Percentiles rank a stretch among this genome's conserved stretches.
phyloP scores from a whole-genome alignment of 768 basidiomycete species.

The Trametes cinnabarina region DNA sequence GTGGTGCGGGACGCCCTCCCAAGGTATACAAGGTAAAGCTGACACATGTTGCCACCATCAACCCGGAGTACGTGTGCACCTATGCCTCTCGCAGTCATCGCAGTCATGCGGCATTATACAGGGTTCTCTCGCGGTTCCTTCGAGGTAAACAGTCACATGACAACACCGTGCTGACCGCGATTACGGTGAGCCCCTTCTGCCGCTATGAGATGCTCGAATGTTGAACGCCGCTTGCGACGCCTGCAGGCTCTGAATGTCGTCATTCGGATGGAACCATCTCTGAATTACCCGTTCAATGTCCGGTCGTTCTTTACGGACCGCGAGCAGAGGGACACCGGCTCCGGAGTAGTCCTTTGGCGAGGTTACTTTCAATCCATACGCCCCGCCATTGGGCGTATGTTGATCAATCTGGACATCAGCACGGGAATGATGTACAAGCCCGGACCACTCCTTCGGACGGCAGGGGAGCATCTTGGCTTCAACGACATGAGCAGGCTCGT shows the following conservation, averaged over 20 bases:
- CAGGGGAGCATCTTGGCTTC: slow-evolving; percentile 51
- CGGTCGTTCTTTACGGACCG: slow-evolving; percentile 69
- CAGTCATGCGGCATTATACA: slow-evolving; percentile 27
- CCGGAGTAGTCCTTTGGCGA: slow-evolving; percentile 69
- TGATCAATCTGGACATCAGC: slow-evolving; percentile 77
- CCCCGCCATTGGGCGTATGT: slow-evolving; percentile 58
- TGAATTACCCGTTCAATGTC: slow-evolving; percentile 67
- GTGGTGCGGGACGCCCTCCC: slow-evolving; percentile 36
- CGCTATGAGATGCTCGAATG: too few relatives aligned
- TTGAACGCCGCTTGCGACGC: neutral
- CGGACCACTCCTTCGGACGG: slow-evolving; percentile 57
- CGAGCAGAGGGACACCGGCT: slow-evolving; percentile 54
- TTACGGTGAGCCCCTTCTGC: slow-evolving; percentile 46
- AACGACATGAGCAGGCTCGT: slow-evolving; percentile 10
- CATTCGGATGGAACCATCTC: slow-evolving; percentile 70
- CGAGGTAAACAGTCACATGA: slow-evolving; percentile 65
- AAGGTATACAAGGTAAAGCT: slow-evolving; percentile 68
- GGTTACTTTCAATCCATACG: slow-evolving; percentile 81
- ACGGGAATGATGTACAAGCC: slow-evolving; percentile 74
- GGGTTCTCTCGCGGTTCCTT: slow-evolving; percentile 64
- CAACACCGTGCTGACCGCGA: slow-evolving; percentile 62
- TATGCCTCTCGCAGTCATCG: neutral
- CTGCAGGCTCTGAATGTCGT: slow-evolving; percentile 69
- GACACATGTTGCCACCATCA: slow-evolving; percentile 70
- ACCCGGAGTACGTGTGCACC: slow-evolving; percentile 64